A percentile compares a stretch with the other conserved stretches of the same genome.
These are phyloP conservation scores for Aspergillus heteromorphus DNA, from an alignment of 495 filamentous ascomycete genomes.

Conservation along the genomic window DNA sequence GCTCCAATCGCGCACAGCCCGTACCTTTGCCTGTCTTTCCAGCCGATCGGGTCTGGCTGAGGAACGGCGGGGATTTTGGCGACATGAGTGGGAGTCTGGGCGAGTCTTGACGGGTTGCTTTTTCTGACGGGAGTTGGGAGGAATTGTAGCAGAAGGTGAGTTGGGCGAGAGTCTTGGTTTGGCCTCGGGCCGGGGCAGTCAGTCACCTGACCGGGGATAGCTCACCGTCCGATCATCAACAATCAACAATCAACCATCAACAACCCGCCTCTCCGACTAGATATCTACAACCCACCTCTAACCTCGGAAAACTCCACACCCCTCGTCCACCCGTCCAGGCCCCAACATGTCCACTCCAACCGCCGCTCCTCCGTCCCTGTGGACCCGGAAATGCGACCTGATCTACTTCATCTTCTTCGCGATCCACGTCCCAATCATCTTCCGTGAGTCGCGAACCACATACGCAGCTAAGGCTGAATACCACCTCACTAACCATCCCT, in stretches of 20 bases:
- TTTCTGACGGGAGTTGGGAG: no score
- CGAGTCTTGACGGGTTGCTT: not conserved
- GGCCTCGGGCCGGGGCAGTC: not conserved
- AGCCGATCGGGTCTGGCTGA: slow-evolving; percentile 9
- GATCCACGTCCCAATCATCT: slow-evolving; percentile 61
- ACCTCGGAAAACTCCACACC: not conserved
- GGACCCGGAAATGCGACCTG: slow-evolving; percentile 47
- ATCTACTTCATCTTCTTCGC: slow-evolving; percentile 66
- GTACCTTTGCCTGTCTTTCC: slow-evolving; percentile 12
- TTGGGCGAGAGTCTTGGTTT: not conserved
- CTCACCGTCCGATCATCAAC: not conserved
- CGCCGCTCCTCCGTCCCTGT: slow-evolving; percentile 22
- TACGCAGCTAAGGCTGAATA: not conserved
- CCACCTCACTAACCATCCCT: slow-evolving; percentile 9
- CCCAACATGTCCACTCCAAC: slow-evolving; percentile 5
- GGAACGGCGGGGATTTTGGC: slow-evolving; percentile 6
- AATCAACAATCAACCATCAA: no score
- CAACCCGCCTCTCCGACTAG: no score
- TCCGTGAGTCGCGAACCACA: slow-evolving; percentile 45
- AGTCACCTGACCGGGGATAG: no score
- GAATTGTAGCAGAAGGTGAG: no score
- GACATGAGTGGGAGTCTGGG: no score
- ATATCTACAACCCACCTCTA: no score
- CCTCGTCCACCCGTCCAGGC: not conserved
- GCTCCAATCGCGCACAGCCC: not conserved